Base-by-base conservation (phyloP, 441 rosid genomes). In the Gossypium lobatum region DNA sequence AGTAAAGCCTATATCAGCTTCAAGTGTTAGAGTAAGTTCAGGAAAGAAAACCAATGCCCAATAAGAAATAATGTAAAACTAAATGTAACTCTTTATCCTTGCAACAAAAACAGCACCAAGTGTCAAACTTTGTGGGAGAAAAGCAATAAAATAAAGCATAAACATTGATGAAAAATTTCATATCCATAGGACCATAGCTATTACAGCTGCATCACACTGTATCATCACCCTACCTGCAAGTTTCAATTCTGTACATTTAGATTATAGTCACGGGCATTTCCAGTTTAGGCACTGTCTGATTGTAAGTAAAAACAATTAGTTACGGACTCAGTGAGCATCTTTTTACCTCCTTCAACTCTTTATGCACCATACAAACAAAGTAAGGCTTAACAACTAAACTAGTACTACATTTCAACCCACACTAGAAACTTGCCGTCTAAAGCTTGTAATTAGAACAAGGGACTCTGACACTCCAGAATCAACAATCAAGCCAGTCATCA, bases 1-100 rank as follows among this genome's bases (percentile, higher is more conserved):
- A 68, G 61, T 75, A 74, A 54, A 46, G 76, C 88, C 88, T 87
- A 82, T 52, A 71, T 28, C 58, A 76, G 21, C 53, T 71, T 68
- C 68, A 68, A 70, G 73, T 34, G 53, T 79, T 54, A 64, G 74
- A 13, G 55, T 25, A 20, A 48, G 42, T 31, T 53, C 11, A 0
- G n/a, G 71, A 55, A 34, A 14, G 46, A 25, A 64, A 66, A 20
- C 10, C 11, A 7, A 18, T 23, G 9, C 37, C 16, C 37, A 14
- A 1, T 53, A 45, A 3, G 42, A 69, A 65, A 70, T 17, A 52
- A 11, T 17, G 55, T 45, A 72, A 6, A 68, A 26, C 34, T 23
- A 67, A 66, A 64, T 16, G 23, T n/a, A 55, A 26, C 23, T 48
- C 17, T 46, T 21, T 66, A 48, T 50, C 23, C 59, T n/a, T 48